Percentiles rank a stretch among this genome's conserved stretches.
Evolutionary conservation across 225 moss, liverwort and hornwort species (phyloP).

Genomic region (Lunularia cruciata): DNA sequence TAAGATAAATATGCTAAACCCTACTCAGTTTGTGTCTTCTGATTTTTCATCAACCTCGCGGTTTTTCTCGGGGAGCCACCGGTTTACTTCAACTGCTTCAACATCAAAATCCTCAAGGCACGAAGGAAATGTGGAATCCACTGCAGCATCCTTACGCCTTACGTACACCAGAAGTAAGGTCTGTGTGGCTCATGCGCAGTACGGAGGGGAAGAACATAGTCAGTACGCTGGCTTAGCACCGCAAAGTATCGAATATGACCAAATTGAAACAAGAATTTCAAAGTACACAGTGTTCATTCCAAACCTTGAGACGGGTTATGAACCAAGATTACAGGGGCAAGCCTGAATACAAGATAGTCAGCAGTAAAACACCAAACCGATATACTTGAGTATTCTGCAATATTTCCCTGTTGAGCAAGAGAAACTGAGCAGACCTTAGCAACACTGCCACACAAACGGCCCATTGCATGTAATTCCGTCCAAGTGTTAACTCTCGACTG

Average conservation of each 20-base stretch:
- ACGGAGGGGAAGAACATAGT: neutral
- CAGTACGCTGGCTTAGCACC: neutral
- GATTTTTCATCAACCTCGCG: slow-evolving; percentile 43
- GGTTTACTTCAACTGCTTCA: slow-evolving; percentile 68
- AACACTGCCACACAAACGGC: slow-evolving; percentile 84
- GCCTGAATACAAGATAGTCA: neutral
- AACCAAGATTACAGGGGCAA: no score
- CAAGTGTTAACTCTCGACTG: slow-evolving; percentile 66
- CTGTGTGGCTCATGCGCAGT: slow-evolving; percentile 31
- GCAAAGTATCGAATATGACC: neutral
- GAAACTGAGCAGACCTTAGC: slow-evolving; percentile 54
- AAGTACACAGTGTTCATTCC: neutral
- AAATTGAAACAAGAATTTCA: neutral
- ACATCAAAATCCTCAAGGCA: slow-evolving; percentile 53
- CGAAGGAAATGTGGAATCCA: slow-evolving; percentile 44
- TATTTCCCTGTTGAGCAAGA: neutral
- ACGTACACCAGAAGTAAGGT: slow-evolving; percentile 64
- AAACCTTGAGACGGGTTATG: no score
- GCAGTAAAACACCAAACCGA: neutral
- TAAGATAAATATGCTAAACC: neutral
- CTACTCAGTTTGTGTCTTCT: slow-evolving; percentile 4
- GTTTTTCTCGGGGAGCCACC: slow-evolving; percentile 93
- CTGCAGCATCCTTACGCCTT: slow-evolving; percentile 38
- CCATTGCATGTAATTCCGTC: slow-evolving; percentile 91
- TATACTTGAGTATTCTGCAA: no score